Base-by-base conservation (phyloP, 768 basidiomycete genomes). In the Lyophyllum semitale region DNA sequence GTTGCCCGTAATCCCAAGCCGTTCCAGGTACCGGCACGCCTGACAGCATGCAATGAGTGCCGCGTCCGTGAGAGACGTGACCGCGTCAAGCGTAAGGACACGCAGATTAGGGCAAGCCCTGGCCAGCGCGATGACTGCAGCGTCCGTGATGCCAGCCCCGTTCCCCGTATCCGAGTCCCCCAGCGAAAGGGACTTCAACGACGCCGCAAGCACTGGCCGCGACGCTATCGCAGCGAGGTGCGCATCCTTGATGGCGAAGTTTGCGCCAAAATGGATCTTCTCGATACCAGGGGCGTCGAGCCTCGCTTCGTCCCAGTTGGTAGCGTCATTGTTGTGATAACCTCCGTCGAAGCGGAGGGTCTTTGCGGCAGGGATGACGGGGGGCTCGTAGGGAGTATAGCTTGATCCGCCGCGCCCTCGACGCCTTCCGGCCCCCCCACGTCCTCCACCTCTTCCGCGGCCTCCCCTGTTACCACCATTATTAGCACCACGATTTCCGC, bases 271-370 rank as follows among this genome's bases (percentile, higher is more conserved):
- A n/a, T 40, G 35, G 20, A 50, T 50, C 25, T 40, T 38, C 38
- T 50, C 49, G 20, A 50, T 50, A 13, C 49, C 49, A 26, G 49
- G 49, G 2, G 37, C 20, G n/a, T 50, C 49, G 27, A 50, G 49
- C 35, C 13, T 20, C 8, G 25, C 17, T 41, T 38, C 49, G 25
- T 50, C 37, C 35, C 49, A 50, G 18, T 50, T 32, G 23, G 20
- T 20, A 23, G 13, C 20, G 23, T 35, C 12, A 17, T 17, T 48
- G 20, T 17, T 25, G 13, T 35, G 22, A 48, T 20, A 50, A 18
- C 33, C 23, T 26, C 45, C 45, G 15, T 46, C 12, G n/a, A 46
- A 46, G 45, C 18, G 5, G 29, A 51, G 26, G 17, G n/a, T 51
- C 41, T 43, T 35, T n/a, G 12, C 11, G 25, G 40, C 27, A 6